Conservation (phyloP, 768 basidiomycete genomes). For the Tylopilus sp. region DNA sequence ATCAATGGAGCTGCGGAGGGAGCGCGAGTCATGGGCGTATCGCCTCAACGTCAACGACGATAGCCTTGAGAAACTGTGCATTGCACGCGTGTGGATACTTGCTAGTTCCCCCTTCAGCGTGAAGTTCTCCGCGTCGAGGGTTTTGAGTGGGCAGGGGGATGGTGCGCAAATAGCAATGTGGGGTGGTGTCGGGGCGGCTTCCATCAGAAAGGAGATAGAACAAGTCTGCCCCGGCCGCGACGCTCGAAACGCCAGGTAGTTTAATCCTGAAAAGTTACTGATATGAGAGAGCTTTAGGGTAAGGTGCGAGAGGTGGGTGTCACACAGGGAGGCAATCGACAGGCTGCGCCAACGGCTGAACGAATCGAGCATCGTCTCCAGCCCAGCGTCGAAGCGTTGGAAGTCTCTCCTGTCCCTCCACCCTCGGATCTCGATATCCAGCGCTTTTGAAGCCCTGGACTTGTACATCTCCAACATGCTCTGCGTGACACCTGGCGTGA, state of each 20-base stretch:
- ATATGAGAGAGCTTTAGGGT: constrained; percentile 23
- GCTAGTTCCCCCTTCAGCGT: constrained; percentile 19
- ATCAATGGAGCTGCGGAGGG: constrained; percentile 29
- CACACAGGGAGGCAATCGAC: constrained; percentile 24
- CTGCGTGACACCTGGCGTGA: constrained; percentile 19
- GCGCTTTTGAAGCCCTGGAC: constrained; percentile 22
- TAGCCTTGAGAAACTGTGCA: constrained; percentile 18
- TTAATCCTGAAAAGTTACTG: constrained; percentile 20
- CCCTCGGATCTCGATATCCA: constrained; percentile 26
- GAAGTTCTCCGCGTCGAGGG: constrained; percentile 30
- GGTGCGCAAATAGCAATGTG: background rate
- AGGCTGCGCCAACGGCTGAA: constrained; percentile 27
- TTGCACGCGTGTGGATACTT: constrained; percentile 12
- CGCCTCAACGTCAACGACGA: constrained; percentile 28
- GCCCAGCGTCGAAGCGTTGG: constrained; percentile 26
- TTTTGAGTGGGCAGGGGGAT: constrained; percentile 19
- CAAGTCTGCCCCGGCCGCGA: constrained; percentile 29
- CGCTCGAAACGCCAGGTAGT: constrained; percentile 30
- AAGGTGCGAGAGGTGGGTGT: constrained; percentile 29
- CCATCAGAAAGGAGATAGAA: constrained; percentile 24
- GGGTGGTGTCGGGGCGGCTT: constrained; percentile 2
- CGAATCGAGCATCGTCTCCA: constrained; percentile 27
- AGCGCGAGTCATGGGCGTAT: constrained; percentile 26
- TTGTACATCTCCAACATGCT: constrained; percentile 24
- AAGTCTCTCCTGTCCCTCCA: constrained; percentile 32